Percentiles rank a stretch among this genome's conserved stretches.
Evolutionary conservation across 257 asterid species (phyloP).

Genomic region (Cruciata laevipes): DNA sequence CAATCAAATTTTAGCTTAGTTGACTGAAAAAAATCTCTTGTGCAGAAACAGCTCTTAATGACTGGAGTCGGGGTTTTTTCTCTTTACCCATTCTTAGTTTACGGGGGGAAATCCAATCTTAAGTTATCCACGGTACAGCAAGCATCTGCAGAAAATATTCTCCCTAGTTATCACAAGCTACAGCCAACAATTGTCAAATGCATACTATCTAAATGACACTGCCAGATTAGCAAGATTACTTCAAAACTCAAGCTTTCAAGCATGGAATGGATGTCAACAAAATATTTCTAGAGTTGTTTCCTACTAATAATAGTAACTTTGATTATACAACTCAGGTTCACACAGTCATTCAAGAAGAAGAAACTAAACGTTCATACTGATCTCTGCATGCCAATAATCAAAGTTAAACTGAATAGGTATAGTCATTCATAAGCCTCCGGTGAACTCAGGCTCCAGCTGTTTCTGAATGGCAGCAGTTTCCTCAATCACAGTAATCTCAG

Average conservation of each 20-base stretch:
- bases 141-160: background rate
- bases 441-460: slow-evolving; percentile 16
- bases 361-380: slow-evolving; percentile 12
- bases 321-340: slow-evolving; percentile 44
- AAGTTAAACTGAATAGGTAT: slow-evolving; percentile 22
- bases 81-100: too few species aligned
- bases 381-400: slow-evolving; percentile 13
- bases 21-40: too few species aligned
- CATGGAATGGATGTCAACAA: slow-evolving; percentile 20
- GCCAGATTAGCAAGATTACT: background rate
- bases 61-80: too few species aligned
- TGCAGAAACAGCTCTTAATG: too few species aligned
- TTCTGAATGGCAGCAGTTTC: slow-evolving; percentile 11
- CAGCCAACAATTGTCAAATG: background rate
- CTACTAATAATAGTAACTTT: slow-evolving; percentile 24
- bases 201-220: background rate
- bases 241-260: background rate
- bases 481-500: slow-evolving; percentile 20
- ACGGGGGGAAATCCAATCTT: too few species aligned
- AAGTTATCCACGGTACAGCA: too few species aligned
- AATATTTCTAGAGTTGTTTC: slow-evolving; percentile 12
- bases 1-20: too few species aligned
- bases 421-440: slow-evolving; percentile 31
- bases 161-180: background rate
- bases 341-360: slow-evolving; percentile 28